phyloP scores from a whole-genome alignment of 257 asterid genomes.

The Fraxinus excelsior region DNA sequence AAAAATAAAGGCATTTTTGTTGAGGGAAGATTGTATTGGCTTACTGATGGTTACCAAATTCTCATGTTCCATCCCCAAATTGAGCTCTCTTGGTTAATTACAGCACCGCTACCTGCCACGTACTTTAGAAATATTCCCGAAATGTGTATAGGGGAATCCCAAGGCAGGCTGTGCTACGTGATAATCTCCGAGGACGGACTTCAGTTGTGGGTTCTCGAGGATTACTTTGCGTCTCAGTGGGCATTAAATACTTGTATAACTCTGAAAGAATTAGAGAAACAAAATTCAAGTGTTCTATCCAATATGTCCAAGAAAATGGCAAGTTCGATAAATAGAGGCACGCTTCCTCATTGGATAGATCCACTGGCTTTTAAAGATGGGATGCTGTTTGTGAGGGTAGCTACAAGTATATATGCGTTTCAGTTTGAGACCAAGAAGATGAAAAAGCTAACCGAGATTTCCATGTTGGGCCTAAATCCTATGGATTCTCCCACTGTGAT shows the following conservation, averaged over 20 bases:
- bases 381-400: constrained; percentile 46
- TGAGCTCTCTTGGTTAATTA: constrained; percentile 52
- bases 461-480: constrained; percentile 46
- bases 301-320: constrained; percentile 34
- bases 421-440: constrained; percentile 47
- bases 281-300: constrained; percentile 29
- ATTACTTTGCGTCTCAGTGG: constrained; percentile 48
- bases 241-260: constrained; percentile 29
- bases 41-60: constrained; percentile 49
- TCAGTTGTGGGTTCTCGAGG: constrained; percentile 59
- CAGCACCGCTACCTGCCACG: constrained; percentile 44
- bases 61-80: constrained; percentile 58
- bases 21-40: constrained; percentile 57
- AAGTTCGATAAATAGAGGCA: neutral
- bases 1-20: constrained; percentile 49
- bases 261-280: constrained; percentile 42
- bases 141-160: constrained; percentile 68
- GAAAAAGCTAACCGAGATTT: constrained; percentile 41
- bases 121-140: constrained; percentile 35
- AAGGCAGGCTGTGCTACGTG: constrained; percentile 43
- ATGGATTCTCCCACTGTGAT: constrained; percentile 50
- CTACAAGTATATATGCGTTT: constrained; percentile 29
- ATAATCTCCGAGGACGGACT: constrained; percentile 51
- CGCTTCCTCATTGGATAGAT: constrained; percentile 39
- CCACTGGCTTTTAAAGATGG: constrained; percentile 58